phyloP scores from a whole-genome alignment of 805 yeast species.

The Sugiyamaella smithiae region DNA sequence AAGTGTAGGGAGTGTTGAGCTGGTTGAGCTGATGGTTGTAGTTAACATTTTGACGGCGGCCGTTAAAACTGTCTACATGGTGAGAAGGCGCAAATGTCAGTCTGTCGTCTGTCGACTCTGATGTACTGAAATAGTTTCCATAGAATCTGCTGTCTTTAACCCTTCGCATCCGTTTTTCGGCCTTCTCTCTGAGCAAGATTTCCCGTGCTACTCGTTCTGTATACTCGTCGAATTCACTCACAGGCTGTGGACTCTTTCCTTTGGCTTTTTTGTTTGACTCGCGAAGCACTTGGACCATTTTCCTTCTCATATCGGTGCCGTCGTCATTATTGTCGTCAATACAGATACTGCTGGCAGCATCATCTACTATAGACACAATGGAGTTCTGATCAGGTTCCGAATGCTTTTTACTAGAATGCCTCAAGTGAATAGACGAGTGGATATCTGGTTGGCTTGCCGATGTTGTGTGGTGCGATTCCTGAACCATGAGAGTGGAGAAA shows the following conservation, averaged over 20 bases:
- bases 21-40: slow-evolving; percentile 26
- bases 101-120: slow-evolving; percentile 5
- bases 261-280: neutral
- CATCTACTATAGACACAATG: slow-evolving; percentile 21
- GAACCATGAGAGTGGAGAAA: neutral
- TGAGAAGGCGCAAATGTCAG: slow-evolving; percentile 18
- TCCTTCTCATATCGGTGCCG: slow-evolving; percentile 24
- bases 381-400: neutral
- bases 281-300: slow-evolving; percentile 23
- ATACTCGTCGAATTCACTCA: slow-evolving; percentile 31
- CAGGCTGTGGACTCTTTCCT: slow-evolving; percentile 9
- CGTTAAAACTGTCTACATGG: slow-evolving; percentile 25
- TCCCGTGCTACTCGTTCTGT: slow-evolving; percentile 29
- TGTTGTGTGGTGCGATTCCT: neutral
- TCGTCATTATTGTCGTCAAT: slow-evolving; percentile 30
- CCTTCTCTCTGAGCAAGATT: slow-evolving; percentile 22
- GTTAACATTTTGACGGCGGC: slow-evolving; percentile 23
- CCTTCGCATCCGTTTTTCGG: slow-evolving; percentile 15
- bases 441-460: neutral
- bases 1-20: slow-evolving; percentile 22
- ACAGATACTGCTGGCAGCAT: slow-evolving; percentile 32
- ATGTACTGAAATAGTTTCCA: slow-evolving; percentile 24
- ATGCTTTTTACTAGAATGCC: neutral
- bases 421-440: neutral
- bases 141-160: slow-evolving; percentile 18